Base-by-base conservation (phyloP, 495 filamentous ascomycete species). In the Oleoguttula mirabilis region DNA sequence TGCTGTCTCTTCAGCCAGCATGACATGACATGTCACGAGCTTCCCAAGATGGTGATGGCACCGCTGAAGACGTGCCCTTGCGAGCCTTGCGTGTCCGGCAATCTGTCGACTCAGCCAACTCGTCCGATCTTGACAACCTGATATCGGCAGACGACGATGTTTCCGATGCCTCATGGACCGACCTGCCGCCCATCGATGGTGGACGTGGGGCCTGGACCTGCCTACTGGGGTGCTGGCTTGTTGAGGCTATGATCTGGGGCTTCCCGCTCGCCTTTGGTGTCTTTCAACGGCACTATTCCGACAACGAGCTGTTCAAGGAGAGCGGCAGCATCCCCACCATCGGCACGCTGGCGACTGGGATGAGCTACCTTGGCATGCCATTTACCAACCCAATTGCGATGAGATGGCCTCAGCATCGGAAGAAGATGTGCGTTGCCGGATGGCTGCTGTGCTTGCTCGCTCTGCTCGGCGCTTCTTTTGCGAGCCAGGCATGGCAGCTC, bases 231-330 rank as follows among this genome's bases (percentile, higher is more conserved):
- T 38, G 37, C 23, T 55, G 43, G 36, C 27, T 55, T 2, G 24
- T 52, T 19, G 51, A 55, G 36, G 39, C 42, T 10, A 31, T 53
- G 25, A 39, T 55, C 33, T 48, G 39, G 48, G 55, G 44, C 11
- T 56, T 60, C 35, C 38, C 55, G 4, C 52, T 58, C n/a, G 21
- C 52, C 15, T 60, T 60, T 41, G 57, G 57, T 3, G 40, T 60
- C 19, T 60, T 60, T 24, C 45, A 55, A 24, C 41, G 38, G 10
- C 39, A 58, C 22, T 60, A 57, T 37, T 32, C 30, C 15, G n/a
- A 20, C 4, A 34, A 49, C n/a, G 41, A 45, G 6, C 20, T 21
- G 12, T 55, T 57, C 43, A 32, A 20, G 19, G 30, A 14, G 34
- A 23, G 31, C 21, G n/a, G 7, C 19, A 16, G n/a, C 21, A 56